Conservation (phyloP, 305 asterid species). For the Fraxinus angustifolia region DNA sequence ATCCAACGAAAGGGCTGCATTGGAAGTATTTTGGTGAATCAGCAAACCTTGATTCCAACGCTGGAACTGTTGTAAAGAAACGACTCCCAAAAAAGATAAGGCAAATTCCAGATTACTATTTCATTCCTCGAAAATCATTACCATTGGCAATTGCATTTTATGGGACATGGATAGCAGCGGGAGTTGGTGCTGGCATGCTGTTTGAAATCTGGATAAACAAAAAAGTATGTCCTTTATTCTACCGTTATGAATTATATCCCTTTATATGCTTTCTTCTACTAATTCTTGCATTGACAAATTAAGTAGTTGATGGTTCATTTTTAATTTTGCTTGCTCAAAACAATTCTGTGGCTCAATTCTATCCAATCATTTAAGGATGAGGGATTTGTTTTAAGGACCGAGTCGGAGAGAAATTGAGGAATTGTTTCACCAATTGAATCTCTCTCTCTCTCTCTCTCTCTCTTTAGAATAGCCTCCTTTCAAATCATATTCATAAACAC, state of each 20-base stretch:
- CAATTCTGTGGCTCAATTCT: no score
- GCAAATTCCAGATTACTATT: constrained; percentile 77
- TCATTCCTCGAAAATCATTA: constrained; percentile 67
- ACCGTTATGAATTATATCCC: background rate
- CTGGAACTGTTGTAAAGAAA: constrained; percentile 56
- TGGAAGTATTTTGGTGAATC: constrained; percentile 61
- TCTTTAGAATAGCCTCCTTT: no score
- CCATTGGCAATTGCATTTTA: constrained; percentile 41
- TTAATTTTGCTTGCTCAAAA: no score
- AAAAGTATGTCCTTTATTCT: constrained; percentile 44
- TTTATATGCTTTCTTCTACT: background rate
- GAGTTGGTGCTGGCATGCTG: constrained; percentile 86
- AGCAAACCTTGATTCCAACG: constrained; percentile 29
- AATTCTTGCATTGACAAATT: background rate
- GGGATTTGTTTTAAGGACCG: background rate
- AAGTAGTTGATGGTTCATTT: background rate
- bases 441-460: no score
- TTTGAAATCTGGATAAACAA: constrained; percentile 74
- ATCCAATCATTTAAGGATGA: no score
- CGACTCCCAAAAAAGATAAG: constrained; percentile 55
- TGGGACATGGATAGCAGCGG: constrained; percentile 73
- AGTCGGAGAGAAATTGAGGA: background rate
- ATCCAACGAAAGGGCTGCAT: constrained; percentile 42
- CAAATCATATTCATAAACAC: no score
- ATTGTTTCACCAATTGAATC: no score